phyloP scores from a whole-genome alignment of 2,329 filamentous ascomycete species.

The Colletotrichum tabaci region DNA sequence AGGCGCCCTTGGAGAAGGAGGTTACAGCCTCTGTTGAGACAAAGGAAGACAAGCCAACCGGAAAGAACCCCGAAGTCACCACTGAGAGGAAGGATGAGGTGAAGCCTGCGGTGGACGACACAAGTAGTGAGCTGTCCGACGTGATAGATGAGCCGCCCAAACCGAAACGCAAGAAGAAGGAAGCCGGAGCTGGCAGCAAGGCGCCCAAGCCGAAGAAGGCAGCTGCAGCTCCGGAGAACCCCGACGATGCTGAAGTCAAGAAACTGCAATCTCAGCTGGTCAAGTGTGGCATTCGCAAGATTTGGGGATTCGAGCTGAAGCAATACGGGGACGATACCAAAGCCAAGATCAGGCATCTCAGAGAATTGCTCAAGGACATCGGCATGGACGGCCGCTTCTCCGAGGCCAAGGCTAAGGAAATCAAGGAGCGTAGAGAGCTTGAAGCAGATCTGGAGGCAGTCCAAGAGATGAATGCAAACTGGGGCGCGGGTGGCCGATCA shows the following conservation, averaged over 20 bases:
- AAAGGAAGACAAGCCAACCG: constrained; percentile 16
- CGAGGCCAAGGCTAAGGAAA: constrained; percentile 84
- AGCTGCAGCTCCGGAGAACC: constrained; percentile 69
- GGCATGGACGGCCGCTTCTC: constrained; percentile 95
- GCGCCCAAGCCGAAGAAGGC: constrained; percentile 36
- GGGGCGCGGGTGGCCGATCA: constrained; percentile 73
- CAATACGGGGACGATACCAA: constrained; percentile 78
- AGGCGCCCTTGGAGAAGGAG: constrained; percentile 17
- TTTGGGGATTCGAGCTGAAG: constrained; percentile 90
- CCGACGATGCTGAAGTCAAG: constrained; percentile 87
- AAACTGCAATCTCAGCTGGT: constrained; percentile 86
- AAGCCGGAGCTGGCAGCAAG: constrained; percentile 55
- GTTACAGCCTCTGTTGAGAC: not conserved
- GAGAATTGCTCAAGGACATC: constrained; percentile 81
- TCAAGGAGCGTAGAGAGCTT: constrained; percentile 90
- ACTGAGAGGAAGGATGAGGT: constrained; percentile 19
- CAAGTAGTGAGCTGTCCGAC: constrained; percentile 72
- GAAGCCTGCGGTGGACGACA: constrained; percentile 22
- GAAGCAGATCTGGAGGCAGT: constrained; percentile 88
- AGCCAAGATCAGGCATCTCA: constrained; percentile 88
- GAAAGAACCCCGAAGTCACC: constrained; percentile 31
- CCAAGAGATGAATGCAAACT: constrained; percentile 83
- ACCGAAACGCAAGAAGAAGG: constrained; percentile 71
- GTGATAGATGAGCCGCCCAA: constrained; percentile 81
- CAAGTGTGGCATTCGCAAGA: constrained; percentile 93